Evolutionary conservation across 768 basidiomycete species (phyloP).

Genomic region (Tephrocybe sp.): DNA sequence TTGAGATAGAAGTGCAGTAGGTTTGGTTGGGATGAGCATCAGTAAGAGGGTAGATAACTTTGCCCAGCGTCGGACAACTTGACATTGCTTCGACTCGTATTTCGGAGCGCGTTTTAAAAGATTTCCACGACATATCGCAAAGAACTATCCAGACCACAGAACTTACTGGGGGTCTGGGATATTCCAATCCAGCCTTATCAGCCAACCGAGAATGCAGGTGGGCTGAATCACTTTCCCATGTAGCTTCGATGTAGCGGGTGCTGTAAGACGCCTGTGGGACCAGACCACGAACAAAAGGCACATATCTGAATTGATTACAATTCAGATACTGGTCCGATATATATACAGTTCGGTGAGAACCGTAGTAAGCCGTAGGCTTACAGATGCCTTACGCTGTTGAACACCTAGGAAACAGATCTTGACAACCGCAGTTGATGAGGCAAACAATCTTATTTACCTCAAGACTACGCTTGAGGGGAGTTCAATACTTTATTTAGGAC

Average conservation of each 20-base stretch:
- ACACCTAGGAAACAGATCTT: background rate
- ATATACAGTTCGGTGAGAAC: too few species aligned
- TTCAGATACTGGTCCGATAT: background rate
- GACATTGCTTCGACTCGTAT: slow-evolving; percentile 3
- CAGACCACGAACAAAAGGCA: too few species aligned
- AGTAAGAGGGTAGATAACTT: background rate
- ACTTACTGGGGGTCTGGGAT: too few species aligned
- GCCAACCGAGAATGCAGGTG: background rate
- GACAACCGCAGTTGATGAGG: too few species aligned
- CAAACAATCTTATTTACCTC: background rate
- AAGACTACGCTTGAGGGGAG: slow-evolving; percentile 6
- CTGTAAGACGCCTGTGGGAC: too few species aligned
- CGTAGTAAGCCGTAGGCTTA: background rate
- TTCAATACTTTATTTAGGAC: too few species aligned
- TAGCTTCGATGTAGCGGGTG: too few species aligned
- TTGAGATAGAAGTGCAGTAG: slow-evolving; percentile 5
- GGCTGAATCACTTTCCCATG: too few species aligned
- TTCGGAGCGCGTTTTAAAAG: background rate
- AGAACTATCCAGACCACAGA: background rate
- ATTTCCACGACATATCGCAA: slow-evolving; percentile 1
- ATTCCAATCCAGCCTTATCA: background rate
- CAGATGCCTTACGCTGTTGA: slow-evolving; percentile 2
- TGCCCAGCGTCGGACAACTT: slow-evolving; percentile 1
- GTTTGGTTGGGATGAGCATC: slow-evolving; percentile 4
- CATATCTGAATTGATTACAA: too few species aligned